Evolutionary conservation across 179 eudicot genomes (phyloP), one percentile per base, ranked within the genome.

Genomic region (Beta macrorhiza): DNA sequence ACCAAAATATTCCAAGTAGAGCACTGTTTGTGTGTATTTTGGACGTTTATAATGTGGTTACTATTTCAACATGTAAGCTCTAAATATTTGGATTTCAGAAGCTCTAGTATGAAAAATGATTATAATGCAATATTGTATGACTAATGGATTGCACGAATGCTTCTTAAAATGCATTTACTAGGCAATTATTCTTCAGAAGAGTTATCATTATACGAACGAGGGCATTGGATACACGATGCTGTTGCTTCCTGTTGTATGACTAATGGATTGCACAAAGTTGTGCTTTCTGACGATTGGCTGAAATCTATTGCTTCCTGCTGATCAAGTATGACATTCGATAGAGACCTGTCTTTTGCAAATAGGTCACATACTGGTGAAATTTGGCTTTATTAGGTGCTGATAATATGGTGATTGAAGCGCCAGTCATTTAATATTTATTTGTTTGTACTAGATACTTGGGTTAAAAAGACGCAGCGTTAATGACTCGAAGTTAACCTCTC

Each of bases 381-480:
- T 81, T 68, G 75, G 75, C 51, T 45, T 64, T 44, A 20, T 56
- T 64, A 79, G n/a, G 61, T 47, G 32, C 32, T 47, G 80, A 2
- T 52, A 4, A 52, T 78, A 29, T 67, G 74, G 75, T 52, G 5
- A 47, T 19, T 52, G 51, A 67, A 65, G 69, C 1, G 32, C 9
- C 16, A 25, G 17, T 10, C 44, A 59, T 17, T 17, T 17, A 8
- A 57, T 16, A 5, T 57, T 57, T 57, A 57, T n/a, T 14, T 11
- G 58, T 16, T 16, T 16, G 42, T 37, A 37, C 42, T 37, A 37
- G 4, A 37, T 37, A 37, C 4, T 37, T 37, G 3, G 42, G 4
- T 37, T 37, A 2, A 37, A 37, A 37, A 37, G 42, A 37, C 25
- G 25, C 42, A 37, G 4, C 42, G 42, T 37, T 37, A 37, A 2